These are phyloP conservation scores for Wickerhamiella dianesei DNA, from an alignment of 805 yeast species.

Conservation along the genomic window DNA sequence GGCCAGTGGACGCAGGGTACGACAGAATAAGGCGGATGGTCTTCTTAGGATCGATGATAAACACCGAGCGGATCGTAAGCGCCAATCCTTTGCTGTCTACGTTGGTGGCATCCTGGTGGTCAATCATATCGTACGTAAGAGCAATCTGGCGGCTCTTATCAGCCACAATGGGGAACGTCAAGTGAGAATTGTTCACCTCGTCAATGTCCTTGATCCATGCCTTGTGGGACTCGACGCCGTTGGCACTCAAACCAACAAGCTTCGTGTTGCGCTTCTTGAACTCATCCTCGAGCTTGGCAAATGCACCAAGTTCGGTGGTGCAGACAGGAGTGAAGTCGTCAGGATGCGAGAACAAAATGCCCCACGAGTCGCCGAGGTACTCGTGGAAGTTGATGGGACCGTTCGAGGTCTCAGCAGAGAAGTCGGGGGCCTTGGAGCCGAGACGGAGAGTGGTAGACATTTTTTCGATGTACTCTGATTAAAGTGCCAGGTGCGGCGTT, in stretches of 20 bases:
- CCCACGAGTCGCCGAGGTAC: constrained; percentile 77
- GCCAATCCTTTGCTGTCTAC: constrained; percentile 60
- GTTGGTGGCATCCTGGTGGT: constrained; percentile 71
- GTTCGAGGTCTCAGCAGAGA: constrained; percentile 66
- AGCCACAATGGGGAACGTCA: constrained; percentile 82
- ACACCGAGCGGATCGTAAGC: constrained; percentile 86
- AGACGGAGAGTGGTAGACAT: constrained; percentile 38
- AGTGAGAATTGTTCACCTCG: constrained; percentile 64
- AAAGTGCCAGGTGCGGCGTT: too few relatives aligned
- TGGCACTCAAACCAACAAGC: constrained; percentile 83
- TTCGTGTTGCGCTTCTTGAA: constrained; percentile 77
- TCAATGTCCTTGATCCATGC: constrained; percentile 90
- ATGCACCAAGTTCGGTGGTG: constrained; percentile 93
- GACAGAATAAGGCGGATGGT: constrained; percentile 76
- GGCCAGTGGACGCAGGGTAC: constrained; percentile 90
- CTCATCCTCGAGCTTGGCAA: constrained; percentile 83
- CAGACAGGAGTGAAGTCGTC: constrained; percentile 96
- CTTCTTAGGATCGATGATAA: constrained; percentile 83
- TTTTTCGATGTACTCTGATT: too few relatives aligned
- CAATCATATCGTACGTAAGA: constrained; percentile 72
- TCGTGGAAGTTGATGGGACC: constrained; percentile 83
- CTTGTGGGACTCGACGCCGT: constrained; percentile 67
- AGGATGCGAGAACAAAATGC: constrained; percentile 83
- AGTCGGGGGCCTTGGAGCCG: constrained; percentile 82
- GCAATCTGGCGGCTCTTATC: constrained; percentile 79